A percentile compares a stretch with the other conserved stretches of the same genome.
Evolutionary conservation across 2,329 filamentous ascomycete genomes (phyloP).

Genomic region (Cladophialophora immunda): DNA sequence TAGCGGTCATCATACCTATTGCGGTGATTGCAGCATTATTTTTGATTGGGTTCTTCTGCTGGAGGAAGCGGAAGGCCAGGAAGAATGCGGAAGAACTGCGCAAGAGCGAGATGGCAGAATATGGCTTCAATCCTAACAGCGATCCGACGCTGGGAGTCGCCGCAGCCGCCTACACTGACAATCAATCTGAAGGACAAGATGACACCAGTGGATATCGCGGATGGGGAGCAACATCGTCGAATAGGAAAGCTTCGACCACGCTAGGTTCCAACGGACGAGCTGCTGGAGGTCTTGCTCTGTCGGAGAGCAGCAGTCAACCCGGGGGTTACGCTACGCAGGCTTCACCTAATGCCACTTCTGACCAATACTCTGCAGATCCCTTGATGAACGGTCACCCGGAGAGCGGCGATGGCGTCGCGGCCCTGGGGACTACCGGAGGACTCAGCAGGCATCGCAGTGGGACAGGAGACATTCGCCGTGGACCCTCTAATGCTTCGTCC

Average conservation of each 20-base stretch:
- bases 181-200: conserved; percentile 78
- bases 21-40: conserved; percentile 79
- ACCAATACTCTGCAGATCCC: conserved; percentile 74
- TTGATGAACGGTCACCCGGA: conserved; percentile 50
- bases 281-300: conserved; percentile 68
- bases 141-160: conserved; percentile 77
- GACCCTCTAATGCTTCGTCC: conserved; percentile 94
- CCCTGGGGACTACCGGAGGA: conserved; percentile 65
- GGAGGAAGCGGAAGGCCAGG: conserved; percentile 85
- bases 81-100: conserved; percentile 87
- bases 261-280: conserved; percentile 73
- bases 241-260: conserved; percentile 87
- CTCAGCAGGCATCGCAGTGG: conserved; percentile 47
- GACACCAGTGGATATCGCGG: conserved; percentile 87
- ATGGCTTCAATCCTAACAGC: conserved; percentile 96
- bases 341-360: conserved; percentile 74
- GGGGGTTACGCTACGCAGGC: conserved; percentile 61
- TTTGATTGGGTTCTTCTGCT: conserved; percentile 61
- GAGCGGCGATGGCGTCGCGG: conserved; percentile 53
- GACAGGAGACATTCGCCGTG: conserved; percentile 78
- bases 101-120: conserved; percentile 96
- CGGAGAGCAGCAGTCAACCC: conserved; percentile 70
- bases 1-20: conserved; percentile 94
- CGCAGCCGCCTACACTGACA: conserved; percentile 57
- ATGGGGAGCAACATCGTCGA: conserved; percentile 83